phyloP scores from a whole-genome alignment of 108 stramenopile species.

The Fragilaria radians region DNA sequence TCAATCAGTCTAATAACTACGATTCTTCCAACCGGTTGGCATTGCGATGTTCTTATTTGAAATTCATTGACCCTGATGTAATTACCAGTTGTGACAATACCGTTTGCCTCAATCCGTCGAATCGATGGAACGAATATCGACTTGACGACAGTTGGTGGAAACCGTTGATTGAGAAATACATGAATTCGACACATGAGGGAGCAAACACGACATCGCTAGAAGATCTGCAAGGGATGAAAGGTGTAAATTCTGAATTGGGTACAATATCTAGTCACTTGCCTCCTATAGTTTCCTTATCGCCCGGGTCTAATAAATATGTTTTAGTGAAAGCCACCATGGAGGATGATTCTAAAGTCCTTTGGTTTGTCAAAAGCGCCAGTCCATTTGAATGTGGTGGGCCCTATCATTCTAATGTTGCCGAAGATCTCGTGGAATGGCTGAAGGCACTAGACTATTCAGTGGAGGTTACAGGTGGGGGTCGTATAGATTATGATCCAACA shows the following conservation, averaged over 20 bases:
- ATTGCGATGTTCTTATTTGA: conserved; percentile 58
- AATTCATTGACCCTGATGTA: conserved; percentile 42
- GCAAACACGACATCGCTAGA: not conserved
- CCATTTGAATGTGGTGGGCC: conserved; percentile 65
- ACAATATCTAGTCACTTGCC: conserved; percentile 24
- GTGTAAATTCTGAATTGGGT: not conserved
- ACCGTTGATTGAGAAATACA: conserved; percentile 29
- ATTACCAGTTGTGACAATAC: conserved; percentile 9
- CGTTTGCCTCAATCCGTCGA: conserved; percentile 5
- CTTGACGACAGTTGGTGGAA: conserved; percentile 70
- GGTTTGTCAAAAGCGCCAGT: conserved; percentile 60
- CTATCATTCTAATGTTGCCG: conserved; percentile 67
- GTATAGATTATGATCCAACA: conserved; percentile 43
- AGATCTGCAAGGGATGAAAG: not conserved
- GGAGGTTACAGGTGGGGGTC: conserved; percentile 47
- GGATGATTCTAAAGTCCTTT: conserved; percentile 15
- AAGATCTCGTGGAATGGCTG: conserved; percentile 42
- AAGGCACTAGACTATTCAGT: conserved; percentile 6
- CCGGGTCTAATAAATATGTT: conserved; percentile 65
- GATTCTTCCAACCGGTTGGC: conserved; percentile 48
- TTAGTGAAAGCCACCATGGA: conserved; percentile 26
- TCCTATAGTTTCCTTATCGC: conserved; percentile 39
- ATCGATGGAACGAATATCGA: conserved; percentile 42
- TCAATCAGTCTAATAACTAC: not conserved
- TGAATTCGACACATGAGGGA: conserved; percentile 5